Conservation (phyloP, 805 yeast species). For the Candida jianshihensis region DNA sequence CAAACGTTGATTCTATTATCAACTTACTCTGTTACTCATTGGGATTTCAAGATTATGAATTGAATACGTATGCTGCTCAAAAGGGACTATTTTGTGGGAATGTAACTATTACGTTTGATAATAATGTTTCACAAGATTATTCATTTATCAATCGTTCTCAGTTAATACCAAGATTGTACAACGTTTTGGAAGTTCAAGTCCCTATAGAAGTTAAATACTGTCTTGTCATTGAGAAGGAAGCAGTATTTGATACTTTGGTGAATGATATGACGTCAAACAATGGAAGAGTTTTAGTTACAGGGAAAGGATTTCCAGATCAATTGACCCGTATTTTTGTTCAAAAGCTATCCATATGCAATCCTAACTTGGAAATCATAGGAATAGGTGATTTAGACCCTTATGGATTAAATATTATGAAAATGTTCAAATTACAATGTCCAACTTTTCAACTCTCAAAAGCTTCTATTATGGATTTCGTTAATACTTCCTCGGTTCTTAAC, state of each 20-base stretch:
- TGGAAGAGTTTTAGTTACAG: conserved; percentile 49
- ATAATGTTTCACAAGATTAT: conserved; percentile 2
- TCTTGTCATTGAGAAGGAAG: conserved; percentile 47
- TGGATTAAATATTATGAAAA: conserved; percentile 51
- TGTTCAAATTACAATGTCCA: conserved; percentile 26
- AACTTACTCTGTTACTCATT: conserved; percentile 33
- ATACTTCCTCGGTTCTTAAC: conserved; percentile 9
- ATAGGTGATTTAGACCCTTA: conserved; percentile 62
- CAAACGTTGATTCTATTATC: conserved; percentile 33
- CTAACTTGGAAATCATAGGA: conserved; percentile 32
- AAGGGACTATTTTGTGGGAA: conserved; percentile 50
- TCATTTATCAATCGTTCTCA: conserved; percentile 15
- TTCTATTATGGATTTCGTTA: conserved; percentile 15
- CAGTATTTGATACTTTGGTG: conserved; percentile 28
- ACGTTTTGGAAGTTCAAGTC: conserved; percentile 8
- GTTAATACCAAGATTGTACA: conserved; percentile 35
- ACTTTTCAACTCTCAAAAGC: conserved; percentile 11
- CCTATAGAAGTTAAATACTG: conserved; percentile 20
- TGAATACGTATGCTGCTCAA: conserved; percentile 51
- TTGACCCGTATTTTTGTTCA: conserved; percentile 41
- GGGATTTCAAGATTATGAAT: conserved; percentile 28
- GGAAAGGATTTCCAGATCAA: conserved; percentile 66
- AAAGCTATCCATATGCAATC: conserved; percentile 18
- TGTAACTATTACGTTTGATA: conserved; percentile 6
- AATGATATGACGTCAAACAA: too few relatives aligned